Percentiles rank a stretch among this genome's conserved stretches.
Evolutionary conservation across 371 early-diverging fungal species (phyloP).

Genomic region (Mortierella sp.): DNA sequence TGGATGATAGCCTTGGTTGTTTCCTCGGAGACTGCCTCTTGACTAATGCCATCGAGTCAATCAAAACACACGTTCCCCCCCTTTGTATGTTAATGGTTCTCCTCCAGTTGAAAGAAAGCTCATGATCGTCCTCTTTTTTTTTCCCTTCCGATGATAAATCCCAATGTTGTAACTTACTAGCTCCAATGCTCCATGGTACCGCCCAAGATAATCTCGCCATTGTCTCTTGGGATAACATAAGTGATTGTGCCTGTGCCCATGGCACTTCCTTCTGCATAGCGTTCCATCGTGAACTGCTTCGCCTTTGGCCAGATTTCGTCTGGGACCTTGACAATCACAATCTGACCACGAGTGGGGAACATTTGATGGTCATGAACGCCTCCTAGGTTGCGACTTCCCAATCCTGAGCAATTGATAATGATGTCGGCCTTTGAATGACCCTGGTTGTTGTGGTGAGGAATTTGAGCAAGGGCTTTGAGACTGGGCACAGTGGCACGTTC

Average conservation of each 20-base stretch:
- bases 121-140: too few species aligned
- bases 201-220: slow-evolving; percentile 82
- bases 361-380: slow-evolving; percentile 75
- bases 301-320: slow-evolving; percentile 58
- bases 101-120: too few species aligned
- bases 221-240: slow-evolving; percentile 84
- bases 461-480: slow-evolving; percentile 57
- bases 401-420: slow-evolving; percentile 82
- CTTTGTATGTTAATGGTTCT: too few species aligned
- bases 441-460: slow-evolving; percentile 23
- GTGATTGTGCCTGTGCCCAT: slow-evolving; percentile 58
- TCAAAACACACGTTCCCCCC: too few species aligned
- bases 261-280: slow-evolving; percentile 47
- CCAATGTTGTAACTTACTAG: too few species aligned
- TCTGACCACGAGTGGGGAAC: slow-evolving; percentile 84
- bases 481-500: slow-evolving; percentile 51
- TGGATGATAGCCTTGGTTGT: slow-evolving; percentile 61
- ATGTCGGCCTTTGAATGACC: slow-evolving; percentile 51
- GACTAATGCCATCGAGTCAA: slow-evolving; percentile 31
- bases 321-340: slow-evolving; percentile 73
- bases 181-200: slow-evolving; percentile 77
- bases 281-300: slow-evolving; percentile 48
- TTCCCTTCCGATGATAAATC: too few species aligned
- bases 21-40: slow-evolving; percentile 38
- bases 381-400: slow-evolving; percentile 69